Evolutionary conservation across 169 alveolate species (phyloP).

Genomic region (Plasmodium falciparum): DNA sequence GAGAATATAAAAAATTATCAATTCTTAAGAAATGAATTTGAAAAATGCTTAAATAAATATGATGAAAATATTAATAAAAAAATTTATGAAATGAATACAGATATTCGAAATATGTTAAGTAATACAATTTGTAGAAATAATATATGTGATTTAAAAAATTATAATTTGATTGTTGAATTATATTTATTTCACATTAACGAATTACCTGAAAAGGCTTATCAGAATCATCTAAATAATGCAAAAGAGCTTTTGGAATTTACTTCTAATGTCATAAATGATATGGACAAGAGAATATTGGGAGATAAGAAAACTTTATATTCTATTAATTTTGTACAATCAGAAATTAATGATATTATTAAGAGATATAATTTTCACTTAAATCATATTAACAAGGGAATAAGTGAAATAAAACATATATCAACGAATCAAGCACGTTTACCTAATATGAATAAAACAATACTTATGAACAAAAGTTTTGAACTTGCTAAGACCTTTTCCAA

Average conservation of each 20-base stretch:
- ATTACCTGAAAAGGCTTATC: not conserved
- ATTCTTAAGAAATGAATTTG: not conserved
- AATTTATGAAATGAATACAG: not conserved
- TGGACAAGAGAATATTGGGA: not conserved
- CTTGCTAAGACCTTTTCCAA: slow-evolving; percentile 13
- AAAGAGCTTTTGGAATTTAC: slow-evolving; percentile 9
- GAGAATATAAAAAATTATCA: not conserved
- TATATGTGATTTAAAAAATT: slow-evolving; percentile 12
- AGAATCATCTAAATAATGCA: slow-evolving; percentile 7
- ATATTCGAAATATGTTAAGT: not conserved
- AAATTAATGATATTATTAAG: slow-evolving; percentile 16
- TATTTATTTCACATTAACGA: not conserved
- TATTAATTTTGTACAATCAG: slow-evolving; percentile 9
- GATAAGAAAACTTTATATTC: not conserved
- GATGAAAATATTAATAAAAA: not conserved
- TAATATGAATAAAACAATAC: not conserved
- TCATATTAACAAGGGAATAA: slow-evolving; percentile 10
- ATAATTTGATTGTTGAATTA: not conserved
- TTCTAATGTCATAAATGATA: not conserved
- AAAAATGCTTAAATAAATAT: slow-evolving; percentile 9
- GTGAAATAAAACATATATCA: not conserved
- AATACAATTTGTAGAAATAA: not conserved
- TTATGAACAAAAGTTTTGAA: slow-evolving; percentile 18
- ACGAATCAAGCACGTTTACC: no score
- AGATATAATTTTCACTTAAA: slow-evolving; percentile 21